phyloP scores from a whole-genome alignment of 345 rosid species.

The Viola odorata region DNA sequence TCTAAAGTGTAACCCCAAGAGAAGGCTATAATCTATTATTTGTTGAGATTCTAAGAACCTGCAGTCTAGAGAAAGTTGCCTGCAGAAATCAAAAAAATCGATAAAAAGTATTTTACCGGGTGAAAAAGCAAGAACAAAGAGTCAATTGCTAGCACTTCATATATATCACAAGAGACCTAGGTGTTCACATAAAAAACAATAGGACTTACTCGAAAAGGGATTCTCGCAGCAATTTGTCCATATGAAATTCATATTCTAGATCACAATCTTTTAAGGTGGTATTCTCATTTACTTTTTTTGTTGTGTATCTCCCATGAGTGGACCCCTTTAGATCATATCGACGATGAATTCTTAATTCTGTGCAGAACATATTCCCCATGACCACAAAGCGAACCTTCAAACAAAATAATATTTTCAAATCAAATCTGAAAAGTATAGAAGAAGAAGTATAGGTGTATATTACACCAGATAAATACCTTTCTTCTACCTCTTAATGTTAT shows the following conservation, averaged over 20 bases:
- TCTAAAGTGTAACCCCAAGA: slow-evolving; percentile 79
- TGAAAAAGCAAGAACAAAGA: neutral
- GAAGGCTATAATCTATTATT: slow-evolving; percentile 82
- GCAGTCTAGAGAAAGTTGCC: slow-evolving; percentile 71
- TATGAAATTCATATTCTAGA: slow-evolving; percentile 67
- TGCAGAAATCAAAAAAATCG: slow-evolving; percentile 28
- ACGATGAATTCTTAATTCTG: slow-evolving; percentile 82
- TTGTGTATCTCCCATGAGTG: slow-evolving; percentile 70
- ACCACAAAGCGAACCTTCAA: slow-evolving; percentile 90
- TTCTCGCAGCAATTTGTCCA: slow-evolving; percentile 79
- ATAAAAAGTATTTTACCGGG: slow-evolving; percentile 4
- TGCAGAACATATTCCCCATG: slow-evolving; percentile 99
- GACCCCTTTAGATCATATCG: slow-evolving; percentile 96
- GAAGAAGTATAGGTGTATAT: slow-evolving; percentile 7
- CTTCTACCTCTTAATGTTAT: slow-evolving; percentile 64
- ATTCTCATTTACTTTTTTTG: slow-evolving; percentile 56
- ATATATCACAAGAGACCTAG: neutral
- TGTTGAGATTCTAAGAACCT: slow-evolving; percentile 71
- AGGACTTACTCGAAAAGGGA: slow-evolving; percentile 73
- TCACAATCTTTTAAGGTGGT: slow-evolving; percentile 89
- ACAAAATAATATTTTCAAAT: slow-evolving; percentile 10
- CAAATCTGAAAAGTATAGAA: slow-evolving; percentile 10
- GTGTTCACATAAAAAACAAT: neutral
- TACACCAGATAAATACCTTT: slow-evolving; percentile 46
- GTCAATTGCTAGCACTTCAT: neutral